A percentile compares a stretch with the other conserved stretches of the same genome.
phyloP scores from a whole-genome alignment of 2,329 filamentous ascomycete genomes.

The Colletotrichum somersetense region DNA sequence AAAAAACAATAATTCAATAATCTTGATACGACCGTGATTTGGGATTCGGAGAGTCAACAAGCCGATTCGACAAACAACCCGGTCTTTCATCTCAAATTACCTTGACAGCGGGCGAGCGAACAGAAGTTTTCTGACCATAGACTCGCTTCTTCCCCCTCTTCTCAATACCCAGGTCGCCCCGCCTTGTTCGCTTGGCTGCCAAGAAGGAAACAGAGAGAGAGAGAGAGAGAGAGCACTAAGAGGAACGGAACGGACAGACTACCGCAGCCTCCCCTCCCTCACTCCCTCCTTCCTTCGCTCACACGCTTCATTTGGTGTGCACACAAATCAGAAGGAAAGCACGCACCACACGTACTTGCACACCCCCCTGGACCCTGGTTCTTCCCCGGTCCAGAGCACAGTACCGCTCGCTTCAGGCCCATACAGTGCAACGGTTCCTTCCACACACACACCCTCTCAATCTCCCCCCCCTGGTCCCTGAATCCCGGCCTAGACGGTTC shows the following conservation, averaged over 20 bases:
- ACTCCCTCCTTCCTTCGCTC: background rate
- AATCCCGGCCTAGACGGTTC: constrained; percentile 31
- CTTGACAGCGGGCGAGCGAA: constrained; percentile 36
- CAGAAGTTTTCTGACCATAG: constrained; percentile 27
- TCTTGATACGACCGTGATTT: constrained; percentile 37
- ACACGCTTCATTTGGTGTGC: constrained; percentile 7
- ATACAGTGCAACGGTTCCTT: constrained; percentile 33
- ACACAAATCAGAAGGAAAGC: constrained; percentile 37
- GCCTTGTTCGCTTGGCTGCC: constrained; percentile 30
- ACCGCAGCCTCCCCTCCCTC: background rate
- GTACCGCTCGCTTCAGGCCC: background rate
- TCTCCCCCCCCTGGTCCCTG: constrained; percentile 30
- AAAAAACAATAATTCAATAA: constrained; percentile 40
- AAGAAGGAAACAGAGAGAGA: constrained; percentile 23
- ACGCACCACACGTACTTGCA: constrained; percentile 17
- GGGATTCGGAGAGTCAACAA: constrained; percentile 29
- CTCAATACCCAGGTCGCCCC: constrained; percentile 29
- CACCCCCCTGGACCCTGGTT: constrained; percentile 13
- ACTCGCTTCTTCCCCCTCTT: constrained; percentile 21
- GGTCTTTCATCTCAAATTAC: constrained; percentile 39
- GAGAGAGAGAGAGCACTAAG: constrained; percentile 20
- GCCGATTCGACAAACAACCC: constrained; percentile 40
- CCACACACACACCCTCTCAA: constrained; percentile 25
- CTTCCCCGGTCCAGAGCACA: constrained; percentile 38
- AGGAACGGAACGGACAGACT: constrained; percentile 13